Evolutionary conservation across 108 stramenopile genomes (phyloP).

Genomic region (Epithemia pelagica): DNA sequence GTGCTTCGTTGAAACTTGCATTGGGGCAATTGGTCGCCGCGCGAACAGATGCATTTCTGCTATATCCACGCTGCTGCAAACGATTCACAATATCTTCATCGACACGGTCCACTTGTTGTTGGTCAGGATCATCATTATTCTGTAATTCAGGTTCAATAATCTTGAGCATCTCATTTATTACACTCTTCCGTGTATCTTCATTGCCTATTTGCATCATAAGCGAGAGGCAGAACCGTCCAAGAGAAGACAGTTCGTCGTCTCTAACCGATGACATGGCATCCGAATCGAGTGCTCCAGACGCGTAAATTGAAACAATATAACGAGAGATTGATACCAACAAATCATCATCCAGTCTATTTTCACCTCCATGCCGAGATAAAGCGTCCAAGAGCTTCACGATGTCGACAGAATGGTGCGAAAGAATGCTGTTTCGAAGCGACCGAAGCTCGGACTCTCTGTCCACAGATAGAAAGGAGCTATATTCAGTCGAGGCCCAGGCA

Average conservation of each 20-base stretch:
- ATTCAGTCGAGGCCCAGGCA: background rate
- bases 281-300: background rate
- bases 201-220: background rate
- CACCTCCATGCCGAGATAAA: background rate
- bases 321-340: background rate
- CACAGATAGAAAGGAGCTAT: background rate
- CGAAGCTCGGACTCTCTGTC: background rate
- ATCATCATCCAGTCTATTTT: background rate
- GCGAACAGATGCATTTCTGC: slow-evolving; percentile 54
- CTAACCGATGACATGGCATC: background rate
- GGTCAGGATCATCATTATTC: too few species aligned
- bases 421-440: background rate
- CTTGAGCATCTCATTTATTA: background rate
- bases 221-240: background rate
- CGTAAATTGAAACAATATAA: background rate
- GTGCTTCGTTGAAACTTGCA: slow-evolving; percentile 46
- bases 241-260: background rate
- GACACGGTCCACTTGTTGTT: too few species aligned
- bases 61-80: slow-evolving; percentile 53
- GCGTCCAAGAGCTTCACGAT: background rate
- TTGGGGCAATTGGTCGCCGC: slow-evolving; percentile 58
- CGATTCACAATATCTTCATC: slow-evolving; percentile 21
- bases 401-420: background rate
- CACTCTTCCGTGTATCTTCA: background rate
- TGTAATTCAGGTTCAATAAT: too few species aligned